Evolutionary conservation across 1,284 basidiomycete species (phyloP), one percentile per base, ranked within the genome.

Genomic region (Coriolopsis trogii): DNA sequence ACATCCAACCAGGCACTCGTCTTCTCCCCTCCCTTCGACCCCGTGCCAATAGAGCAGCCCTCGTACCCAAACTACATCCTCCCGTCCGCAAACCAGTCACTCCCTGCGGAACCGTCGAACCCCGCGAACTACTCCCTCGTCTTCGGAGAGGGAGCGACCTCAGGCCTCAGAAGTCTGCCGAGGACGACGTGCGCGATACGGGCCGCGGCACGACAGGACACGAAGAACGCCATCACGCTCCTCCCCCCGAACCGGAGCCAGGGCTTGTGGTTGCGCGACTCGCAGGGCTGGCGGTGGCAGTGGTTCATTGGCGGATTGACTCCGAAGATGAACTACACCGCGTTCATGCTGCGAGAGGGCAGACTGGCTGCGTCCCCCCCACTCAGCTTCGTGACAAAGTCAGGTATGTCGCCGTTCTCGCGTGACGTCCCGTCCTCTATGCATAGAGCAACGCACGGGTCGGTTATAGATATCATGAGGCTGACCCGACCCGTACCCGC

Each of bases 31-130:
- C 68, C 83, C 0, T 62, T 64, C 43, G 68, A 73, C 16, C 61
- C 67, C 4, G 59, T 63, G 12, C 61, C 46, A 25, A 36, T 66
- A 2, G 46, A 58, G 1, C 65, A 74, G 43, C 88, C 88, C 0
- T 70, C 70, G 10, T 95, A 82, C 63, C 92, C 92, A 7, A 93
- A 93, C 63, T 95, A 92, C 67, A 89, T 87, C 1, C 78, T 95
- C 0, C 84, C 87, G 1, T 59, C 73, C 0, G 81, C 85, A 0
- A 82, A 85, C 59, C 62, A 80, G 12, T 70, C 79, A 0, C 61
- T 74, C n/a, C 78, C 81, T 0, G 43, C 70, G 1, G 64, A 67
- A 1, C 62, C 77, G 0, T 63, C 72, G 3, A 59, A 67, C 5
- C 55, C 73, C 0, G 73, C 75, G 1, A 82, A 87, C 61, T 75